phyloP scores from a whole-genome alignment of 1,284 basidiomycete species.

The Ceratobasidium sp. region DNA sequence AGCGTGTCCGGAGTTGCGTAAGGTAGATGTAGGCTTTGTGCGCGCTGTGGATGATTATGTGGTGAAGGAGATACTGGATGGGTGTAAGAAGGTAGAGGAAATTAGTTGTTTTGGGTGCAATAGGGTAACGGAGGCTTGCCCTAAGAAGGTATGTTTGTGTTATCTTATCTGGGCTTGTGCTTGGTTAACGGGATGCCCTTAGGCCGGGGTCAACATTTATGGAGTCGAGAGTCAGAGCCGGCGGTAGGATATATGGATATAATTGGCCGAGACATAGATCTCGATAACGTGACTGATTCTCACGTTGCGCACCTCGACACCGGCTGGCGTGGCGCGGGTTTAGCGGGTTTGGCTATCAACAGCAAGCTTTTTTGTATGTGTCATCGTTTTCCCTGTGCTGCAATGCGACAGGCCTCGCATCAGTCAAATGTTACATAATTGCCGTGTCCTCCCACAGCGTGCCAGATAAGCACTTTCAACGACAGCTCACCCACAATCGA shows the following conservation, averaged over 20 bases:
- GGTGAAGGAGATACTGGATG: conserved; percentile 78
- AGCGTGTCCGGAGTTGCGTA: conserved; percentile 66
- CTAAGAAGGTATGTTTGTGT: conserved; percentile 64
- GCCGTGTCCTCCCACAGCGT: not conserved
- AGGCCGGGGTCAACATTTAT: conserved; percentile 51
- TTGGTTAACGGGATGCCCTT: not conserved
- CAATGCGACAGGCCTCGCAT: not conserved
- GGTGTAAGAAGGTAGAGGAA: conserved; percentile 65
- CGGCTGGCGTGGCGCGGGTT: not conserved
- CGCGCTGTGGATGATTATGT: conserved; percentile 87
- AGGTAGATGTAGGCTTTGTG: conserved; percentile 91
- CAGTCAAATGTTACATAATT: conserved; percentile 9
- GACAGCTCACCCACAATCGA: not conserved
- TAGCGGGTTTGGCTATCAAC: not conserved
- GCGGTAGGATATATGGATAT: not conserved
- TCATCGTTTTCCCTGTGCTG: not conserved
- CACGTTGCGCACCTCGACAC: not conserved
- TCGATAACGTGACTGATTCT: not conserved
- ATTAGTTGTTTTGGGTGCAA: conserved; percentile 82
- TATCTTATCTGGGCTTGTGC: not conserved
- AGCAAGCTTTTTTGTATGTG: not conserved
- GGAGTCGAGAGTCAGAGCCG: conserved; percentile 51
- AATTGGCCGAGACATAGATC: not conserved
- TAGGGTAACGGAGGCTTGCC: conserved; percentile 69
- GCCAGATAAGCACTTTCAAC: not conserved